Conservation (phyloP, 768 basidiomycete species). For the Kockovaella imperatae region DNA sequence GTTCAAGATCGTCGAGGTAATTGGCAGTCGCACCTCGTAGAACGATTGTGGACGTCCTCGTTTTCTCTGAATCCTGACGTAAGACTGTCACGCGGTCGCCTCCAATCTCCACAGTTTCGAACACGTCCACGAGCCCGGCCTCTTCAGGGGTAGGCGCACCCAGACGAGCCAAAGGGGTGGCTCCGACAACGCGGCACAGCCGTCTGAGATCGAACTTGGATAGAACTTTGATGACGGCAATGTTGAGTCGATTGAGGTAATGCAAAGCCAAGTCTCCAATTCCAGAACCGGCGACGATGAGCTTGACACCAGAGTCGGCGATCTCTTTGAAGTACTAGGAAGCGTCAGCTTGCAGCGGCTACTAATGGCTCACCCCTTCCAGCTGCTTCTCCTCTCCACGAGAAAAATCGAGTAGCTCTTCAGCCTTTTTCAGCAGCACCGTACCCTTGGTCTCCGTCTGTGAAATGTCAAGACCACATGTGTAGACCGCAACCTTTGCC, state of each 20-base stretch:
- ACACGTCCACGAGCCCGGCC: constrained; percentile 83
- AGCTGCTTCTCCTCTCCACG: constrained; percentile 92
- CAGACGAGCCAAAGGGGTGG: constrained; percentile 89
- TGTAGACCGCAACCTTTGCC: constrained; percentile 93
- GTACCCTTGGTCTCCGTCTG: constrained; percentile 99
- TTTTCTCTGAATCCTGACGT: constrained; percentile 76
- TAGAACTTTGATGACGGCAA: constrained; percentile 92
- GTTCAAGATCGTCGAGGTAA: constrained; percentile 87
- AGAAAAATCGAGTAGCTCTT: constrained; percentile 96
- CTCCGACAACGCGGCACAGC: constrained; percentile 88
- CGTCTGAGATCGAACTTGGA: constrained; percentile 97
- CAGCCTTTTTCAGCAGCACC: constrained; percentile 85
- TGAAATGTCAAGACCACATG: constrained; percentile 80
- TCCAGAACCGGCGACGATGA: constrained; percentile 85
- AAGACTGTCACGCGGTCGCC: constrained; percentile 97
- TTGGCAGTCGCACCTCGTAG: constrained; percentile 91
- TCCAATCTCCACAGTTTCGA: constrained; percentile 92
- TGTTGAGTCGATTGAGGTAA: constrained; percentile 86
- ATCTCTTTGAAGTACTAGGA: constrained; percentile 89
- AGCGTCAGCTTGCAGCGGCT: not conserved
- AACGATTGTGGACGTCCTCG: constrained; percentile 86
- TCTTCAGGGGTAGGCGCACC: constrained; percentile 96
- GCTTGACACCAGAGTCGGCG: constrained; percentile 85
- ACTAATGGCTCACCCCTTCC: constrained; percentile 57
- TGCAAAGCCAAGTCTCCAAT: constrained; percentile 94